Evolutionary conservation across 2,329 filamentous ascomycete species (phyloP).

Genomic region (Claviceps arundinis): DNA sequence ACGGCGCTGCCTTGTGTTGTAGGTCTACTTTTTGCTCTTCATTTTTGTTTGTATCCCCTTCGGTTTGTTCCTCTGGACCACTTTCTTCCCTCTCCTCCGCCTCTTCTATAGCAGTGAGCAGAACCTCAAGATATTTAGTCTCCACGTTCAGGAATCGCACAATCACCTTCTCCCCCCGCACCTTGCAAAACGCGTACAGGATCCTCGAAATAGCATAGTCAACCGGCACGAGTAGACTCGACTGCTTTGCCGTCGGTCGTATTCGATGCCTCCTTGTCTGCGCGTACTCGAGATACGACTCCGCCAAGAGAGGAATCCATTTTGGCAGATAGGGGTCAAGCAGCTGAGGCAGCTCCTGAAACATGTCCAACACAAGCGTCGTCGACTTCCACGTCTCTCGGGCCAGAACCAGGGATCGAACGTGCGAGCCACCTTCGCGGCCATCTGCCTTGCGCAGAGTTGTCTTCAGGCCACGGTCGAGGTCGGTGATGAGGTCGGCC

Average conservation of each 20-base stretch:
- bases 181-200: conserved; percentile 86
- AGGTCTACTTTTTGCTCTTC: not conserved
- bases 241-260: conserved; percentile 21
- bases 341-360: conserved; percentile 90
- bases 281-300: conserved; percentile 61
- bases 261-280: conserved; percentile 26
- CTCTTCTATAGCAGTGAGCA: conserved; percentile 62
- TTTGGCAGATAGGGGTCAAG: conserved; percentile 70
- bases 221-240: conserved; percentile 37
- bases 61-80: not conserved
- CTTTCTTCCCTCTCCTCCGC: conserved; percentile 23
- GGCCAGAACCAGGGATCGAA: conserved; percentile 36
- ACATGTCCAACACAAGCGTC: conserved; percentile 58
- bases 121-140: conserved; percentile 66
- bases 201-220: conserved; percentile 63
- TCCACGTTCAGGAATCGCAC: conserved; percentile 86
- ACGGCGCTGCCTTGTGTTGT: conserved; percentile 15
- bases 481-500: conserved; percentile 43
- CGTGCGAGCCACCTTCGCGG: conserved; percentile 21
- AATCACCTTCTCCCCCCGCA: conserved; percentile 85
- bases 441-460: conserved; percentile 40
- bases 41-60: not conserved
- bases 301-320: conserved; percentile 61
- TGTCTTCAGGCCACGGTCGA: conserved; percentile 37
- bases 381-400: conserved; percentile 36